phyloP scores from a whole-genome alignment of 176 grass and related monocot species.

The Paspalum notatum region DNA sequence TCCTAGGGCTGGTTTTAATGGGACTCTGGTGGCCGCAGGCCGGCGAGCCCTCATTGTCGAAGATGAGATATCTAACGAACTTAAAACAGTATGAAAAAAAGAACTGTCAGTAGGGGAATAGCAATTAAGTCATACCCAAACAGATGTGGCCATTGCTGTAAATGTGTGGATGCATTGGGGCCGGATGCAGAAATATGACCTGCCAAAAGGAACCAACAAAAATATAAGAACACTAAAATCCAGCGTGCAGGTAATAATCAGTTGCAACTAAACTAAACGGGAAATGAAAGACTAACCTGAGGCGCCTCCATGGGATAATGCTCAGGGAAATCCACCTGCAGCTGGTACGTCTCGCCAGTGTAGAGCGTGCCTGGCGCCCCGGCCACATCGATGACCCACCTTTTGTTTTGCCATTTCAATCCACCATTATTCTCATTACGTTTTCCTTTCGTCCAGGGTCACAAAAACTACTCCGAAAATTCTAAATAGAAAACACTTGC shows the following conservation, averaged over 20 bases:
- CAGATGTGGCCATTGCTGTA: conserved; percentile 98
- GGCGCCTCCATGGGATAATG: conserved; percentile 99
- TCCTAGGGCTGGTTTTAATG: background rate
- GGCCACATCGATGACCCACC: conserved; percentile 86
- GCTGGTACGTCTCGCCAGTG: conserved; percentile 70
- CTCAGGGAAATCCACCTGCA: conserved; percentile 93
- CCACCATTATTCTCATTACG: conserved; percentile 14
- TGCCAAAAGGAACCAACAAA: conserved; percentile 30
- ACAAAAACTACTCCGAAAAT: conserved; percentile 6
- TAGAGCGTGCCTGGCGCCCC: conserved; percentile 79
- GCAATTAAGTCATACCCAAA: conserved; percentile 63
- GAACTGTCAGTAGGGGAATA: background rate
- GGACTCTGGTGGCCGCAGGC: background rate
- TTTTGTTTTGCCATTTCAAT: conserved; percentile 40
- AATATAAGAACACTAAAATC: background rate
- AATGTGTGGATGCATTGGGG: conserved; percentile 85
- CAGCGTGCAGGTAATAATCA: background rate
- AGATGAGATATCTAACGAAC: background rate
- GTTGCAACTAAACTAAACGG: background rate
- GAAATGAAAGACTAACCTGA: conserved; percentile 41
- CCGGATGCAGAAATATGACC: conserved; percentile 94
- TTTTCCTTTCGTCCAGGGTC: conserved; percentile 19
- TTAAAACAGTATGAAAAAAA: background rate
- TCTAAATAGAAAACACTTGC: background rate
- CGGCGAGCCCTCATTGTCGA: background rate